Evolutionary conservation across 352 stramenopile genomes (phyloP).

Genomic region (Globisporangium viniferum): DNA sequence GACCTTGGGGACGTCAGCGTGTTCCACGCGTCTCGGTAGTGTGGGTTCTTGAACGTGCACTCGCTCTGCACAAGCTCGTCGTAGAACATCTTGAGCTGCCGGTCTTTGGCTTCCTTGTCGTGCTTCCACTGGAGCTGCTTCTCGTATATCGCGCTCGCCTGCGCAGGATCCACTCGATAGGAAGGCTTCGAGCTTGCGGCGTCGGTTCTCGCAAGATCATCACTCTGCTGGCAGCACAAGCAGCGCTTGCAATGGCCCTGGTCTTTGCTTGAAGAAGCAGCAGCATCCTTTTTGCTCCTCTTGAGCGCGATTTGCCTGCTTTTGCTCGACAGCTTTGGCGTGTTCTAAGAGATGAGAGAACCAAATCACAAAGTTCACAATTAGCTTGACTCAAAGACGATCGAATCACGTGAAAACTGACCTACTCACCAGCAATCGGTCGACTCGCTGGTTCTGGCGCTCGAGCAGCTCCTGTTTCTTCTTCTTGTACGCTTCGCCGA

Average conservation of each 20-base stretch:
- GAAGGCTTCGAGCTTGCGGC: background rate
- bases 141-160: conserved; percentile 50
- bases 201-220: background rate
- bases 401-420: background rate
- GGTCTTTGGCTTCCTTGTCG: conserved; percentile 33
- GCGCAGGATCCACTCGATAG: conserved; percentile 17
- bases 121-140: conserved; percentile 62
- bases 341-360: conserved; percentile 20
- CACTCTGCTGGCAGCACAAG: conserved; percentile 21
- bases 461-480: conserved; percentile 34
- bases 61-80: conserved; percentile 30
- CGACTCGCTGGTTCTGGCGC: conserved; percentile 27
- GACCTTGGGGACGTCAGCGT: background rate
- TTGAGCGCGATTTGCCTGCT: conserved; percentile 44
- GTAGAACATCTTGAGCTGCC: conserved; percentile 31
- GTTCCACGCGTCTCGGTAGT: conserved; percentile 38
- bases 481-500: conserved; percentile 40
- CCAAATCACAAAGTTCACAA: background rate
- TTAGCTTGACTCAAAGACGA: background rate
- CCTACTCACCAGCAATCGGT: conserved; percentile 32
- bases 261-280: background rate
- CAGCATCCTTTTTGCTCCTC: conserved; percentile 16
- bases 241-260: conserved; percentile 18
- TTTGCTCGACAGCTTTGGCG: conserved; percentile 44
- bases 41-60: conserved; percentile 67